Evolutionary conservation across 805 yeast species (phyloP), one percentile per base, ranked within the genome.

Genomic region (Schwanniomyces sp.): DNA sequence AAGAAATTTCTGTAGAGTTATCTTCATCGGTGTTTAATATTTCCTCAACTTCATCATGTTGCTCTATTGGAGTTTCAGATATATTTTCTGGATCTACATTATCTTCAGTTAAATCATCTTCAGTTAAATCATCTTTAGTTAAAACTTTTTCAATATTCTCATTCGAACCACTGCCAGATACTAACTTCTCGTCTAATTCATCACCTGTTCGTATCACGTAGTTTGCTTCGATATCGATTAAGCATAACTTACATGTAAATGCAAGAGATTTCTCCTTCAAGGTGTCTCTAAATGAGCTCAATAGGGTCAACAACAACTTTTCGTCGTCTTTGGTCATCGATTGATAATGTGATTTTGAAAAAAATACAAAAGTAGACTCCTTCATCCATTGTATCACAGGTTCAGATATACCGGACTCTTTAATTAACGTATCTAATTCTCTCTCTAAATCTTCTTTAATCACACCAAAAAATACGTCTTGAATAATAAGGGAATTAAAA

Each of bases 401-500:
- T 7, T 62, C 61, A 7, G 50, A 52, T 2, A 64, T 40, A 4
- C 48, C 60, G 36, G 47, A 50, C 8, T 51, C 48, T 10, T 63
- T 62, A 17, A 66, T 55, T 8, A 62, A 41, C 2, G 52, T 52
- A 11, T 26, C 40, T 14, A 76, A 59, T 8, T 63, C 57, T 0
- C 49, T 55, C 41, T 72, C 76, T 9, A 84, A 52, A 16, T 74
- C 78, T 7, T 73, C 75, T 44, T 64, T 66, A 0, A 82, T 75
- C 1, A 78, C 70, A 0, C 88, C 88, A 43, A 76, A 69, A 34
- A 78, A 76, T 2, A 81, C 70, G 46, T 80, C 83, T 30, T 69
- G 67, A 10, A 86, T 73, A 12, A 79, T 55, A 44, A 86, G 68
- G 1, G 86, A 82, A 62, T 85, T 85, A 63, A 60, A 79, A 37